phyloP scores from a whole-genome alignment of 2,329 filamentous ascomycete species.

The Colletotrichum karsti region DNA sequence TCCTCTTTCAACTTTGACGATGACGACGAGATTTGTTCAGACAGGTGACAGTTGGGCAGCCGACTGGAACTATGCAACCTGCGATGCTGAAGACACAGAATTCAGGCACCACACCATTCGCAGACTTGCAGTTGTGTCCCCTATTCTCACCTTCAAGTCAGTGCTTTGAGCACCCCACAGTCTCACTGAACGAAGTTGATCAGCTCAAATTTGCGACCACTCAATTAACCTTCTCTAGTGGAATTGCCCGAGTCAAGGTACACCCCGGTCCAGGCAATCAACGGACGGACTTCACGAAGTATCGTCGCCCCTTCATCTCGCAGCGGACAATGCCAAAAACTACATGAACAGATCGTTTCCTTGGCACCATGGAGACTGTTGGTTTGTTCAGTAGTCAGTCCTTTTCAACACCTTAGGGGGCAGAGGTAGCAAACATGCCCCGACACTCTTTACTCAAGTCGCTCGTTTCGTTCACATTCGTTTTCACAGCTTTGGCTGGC shows the following conservation, averaged over 20 bases:
- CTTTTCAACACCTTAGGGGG: background rate
- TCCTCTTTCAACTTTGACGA: no score
- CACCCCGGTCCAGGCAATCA: background rate
- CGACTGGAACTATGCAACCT: no score
- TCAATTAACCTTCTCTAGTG: background rate
- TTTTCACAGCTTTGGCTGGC: background rate
- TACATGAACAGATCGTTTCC: background rate
- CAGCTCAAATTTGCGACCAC: background rate
- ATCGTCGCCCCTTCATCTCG: background rate
- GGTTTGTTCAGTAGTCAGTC: background rate
- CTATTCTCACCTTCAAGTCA: no score
- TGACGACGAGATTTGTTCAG: no score
- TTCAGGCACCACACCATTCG: no score
- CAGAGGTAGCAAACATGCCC: background rate
- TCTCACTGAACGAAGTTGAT: background rate
- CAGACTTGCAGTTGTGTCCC: no score
- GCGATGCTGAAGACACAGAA: no score
- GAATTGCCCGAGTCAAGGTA: background rate
- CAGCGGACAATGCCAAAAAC: background rate
- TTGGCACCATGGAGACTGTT: background rate
- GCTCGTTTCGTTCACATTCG: background rate
- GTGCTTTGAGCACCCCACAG: no score
- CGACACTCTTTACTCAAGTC: background rate
- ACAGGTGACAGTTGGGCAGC: no score
- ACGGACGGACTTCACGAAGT: background rate